These are phyloP conservation scores for Pseudogymnoascus sp. DNA, from an alignment of 2,329 filamentous ascomycete genomes.

Conservation along the genomic window DNA sequence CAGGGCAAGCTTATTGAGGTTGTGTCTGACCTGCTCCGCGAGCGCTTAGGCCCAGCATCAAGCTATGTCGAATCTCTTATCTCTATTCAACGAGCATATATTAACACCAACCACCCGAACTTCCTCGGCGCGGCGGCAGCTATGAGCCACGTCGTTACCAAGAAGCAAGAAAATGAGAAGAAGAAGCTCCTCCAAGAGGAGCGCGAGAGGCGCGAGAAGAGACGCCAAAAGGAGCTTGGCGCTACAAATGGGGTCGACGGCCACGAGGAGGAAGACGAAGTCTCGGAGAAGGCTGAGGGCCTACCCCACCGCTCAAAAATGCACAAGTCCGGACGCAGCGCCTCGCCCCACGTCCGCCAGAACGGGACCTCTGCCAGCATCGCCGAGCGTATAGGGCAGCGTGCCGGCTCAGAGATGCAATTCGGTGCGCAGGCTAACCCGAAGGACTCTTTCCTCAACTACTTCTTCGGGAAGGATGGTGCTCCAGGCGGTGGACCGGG, in stretches of 20 bases:
- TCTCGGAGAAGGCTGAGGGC: slow-evolving; percentile 46
- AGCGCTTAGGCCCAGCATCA: slow-evolving; percentile 83
- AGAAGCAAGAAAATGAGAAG: slow-evolving; percentile 90
- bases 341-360: slow-evolving; percentile 73
- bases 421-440: slow-evolving; percentile 57
- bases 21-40: slow-evolving; percentile 88
- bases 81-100: slow-evolving; percentile 94
- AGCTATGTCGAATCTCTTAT: slow-evolving; percentile 94
- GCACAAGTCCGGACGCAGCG: slow-evolving; percentile 55
- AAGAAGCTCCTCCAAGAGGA: slow-evolving; percentile 75
- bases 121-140: slow-evolving; percentile 94
- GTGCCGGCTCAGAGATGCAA: slow-evolving; percentile 55
- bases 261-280: slow-evolving; percentile 53
- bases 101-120: slow-evolving; percentile 99
- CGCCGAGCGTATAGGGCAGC: slow-evolving; percentile 55
- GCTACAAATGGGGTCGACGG: slow-evolving; percentile 66
- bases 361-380: slow-evolving; percentile 53
- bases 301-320: slow-evolving; percentile 51
- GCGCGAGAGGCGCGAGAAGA: slow-evolving; percentile 74
- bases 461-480: slow-evolving; percentile 97
- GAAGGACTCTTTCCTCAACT: slow-evolving; percentile 90
- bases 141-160: slow-evolving; percentile 94
- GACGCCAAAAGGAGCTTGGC: slow-evolving; percentile 75
- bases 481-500: slow-evolving; percentile 39
- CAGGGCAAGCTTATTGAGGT: slow-evolving; percentile 98